These are phyloP conservation scores for Grigorovia yakushimaensis DNA, from an alignment of 805 yeast genomes.

Conservation along the genomic window DNA sequence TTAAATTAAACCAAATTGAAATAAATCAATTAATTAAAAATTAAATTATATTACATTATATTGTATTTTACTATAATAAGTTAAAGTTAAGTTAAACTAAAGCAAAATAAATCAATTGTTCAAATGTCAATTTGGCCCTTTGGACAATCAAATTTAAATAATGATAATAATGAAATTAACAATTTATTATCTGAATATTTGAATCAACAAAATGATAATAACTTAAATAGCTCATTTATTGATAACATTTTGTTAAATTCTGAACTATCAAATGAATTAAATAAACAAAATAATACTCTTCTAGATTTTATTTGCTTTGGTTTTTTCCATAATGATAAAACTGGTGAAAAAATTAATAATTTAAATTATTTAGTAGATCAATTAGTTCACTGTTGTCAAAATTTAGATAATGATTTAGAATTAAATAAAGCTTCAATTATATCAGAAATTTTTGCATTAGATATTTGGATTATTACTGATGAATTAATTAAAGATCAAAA, in stretches of 20 bases:
- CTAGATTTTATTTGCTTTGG: slow-evolving; percentile 42
- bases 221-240: slow-evolving; percentile 26
- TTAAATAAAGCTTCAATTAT: slow-evolving; percentile 20
- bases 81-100: no score
- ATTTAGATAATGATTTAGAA: neutral
- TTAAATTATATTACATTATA: no score
- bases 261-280: slow-evolving; percentile 31
- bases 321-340: slow-evolving; percentile 16
- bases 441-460: slow-evolving; percentile 80
- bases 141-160: slow-evolving; percentile 26
- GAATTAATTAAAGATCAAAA: slow-evolving; percentile 64
- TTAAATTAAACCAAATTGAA: no score
- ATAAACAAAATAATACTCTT: slow-evolving; percentile 30
- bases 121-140: slow-evolving; percentile 36
- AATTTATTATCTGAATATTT: neutral
- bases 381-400: slow-evolving; percentile 3
- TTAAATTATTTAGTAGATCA: slow-evolving; percentile 19
- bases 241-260: slow-evolving; percentile 32
- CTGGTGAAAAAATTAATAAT: slow-evolving; percentile 11
- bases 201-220: neutral
- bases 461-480: slow-evolving; percentile 85
- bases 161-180: neutral
- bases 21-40: no score
- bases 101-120: no score
- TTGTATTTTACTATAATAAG: no score